phyloP scores from a whole-genome alignment of 2,329 filamentous ascomycete species.

The Epichloe glyceriae region DNA sequence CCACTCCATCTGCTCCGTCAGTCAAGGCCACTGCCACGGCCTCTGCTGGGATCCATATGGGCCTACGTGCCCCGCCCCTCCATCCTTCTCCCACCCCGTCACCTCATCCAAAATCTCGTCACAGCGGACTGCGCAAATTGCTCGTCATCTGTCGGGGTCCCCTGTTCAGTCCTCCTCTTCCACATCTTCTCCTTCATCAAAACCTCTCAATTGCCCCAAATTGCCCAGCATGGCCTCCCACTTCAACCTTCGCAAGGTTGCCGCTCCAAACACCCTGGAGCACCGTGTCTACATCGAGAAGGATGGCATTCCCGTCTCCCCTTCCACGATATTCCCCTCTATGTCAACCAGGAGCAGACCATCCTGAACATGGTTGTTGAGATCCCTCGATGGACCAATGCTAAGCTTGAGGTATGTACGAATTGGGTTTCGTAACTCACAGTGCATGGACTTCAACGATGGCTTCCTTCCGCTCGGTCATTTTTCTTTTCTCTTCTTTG shows the following conservation, averaged over 20 bases:
- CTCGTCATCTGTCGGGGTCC: conserved; percentile 35
- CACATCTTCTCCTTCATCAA: conserved; percentile 7
- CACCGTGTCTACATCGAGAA: conserved; percentile 97
- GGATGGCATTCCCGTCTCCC: conserved; percentile 85
- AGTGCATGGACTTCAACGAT: not conserved
- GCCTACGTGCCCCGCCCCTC: conserved; percentile 26
- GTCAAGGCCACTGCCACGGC: not conserved
- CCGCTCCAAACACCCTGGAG: conserved; percentile 82
- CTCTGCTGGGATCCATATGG: conserved; percentile 9
- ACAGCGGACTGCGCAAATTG: conserved; percentile 39
- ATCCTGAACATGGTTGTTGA: conserved; percentile 99
- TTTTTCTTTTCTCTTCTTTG: too few species aligned
- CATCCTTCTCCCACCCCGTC: conserved; percentile 16
- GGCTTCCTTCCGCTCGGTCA: not conserved
- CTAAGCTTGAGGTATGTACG: conserved; percentile 81
- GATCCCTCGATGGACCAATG: conserved; percentile 99
- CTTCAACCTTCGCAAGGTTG: conserved; percentile 79
- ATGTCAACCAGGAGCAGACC: conserved; percentile 90
- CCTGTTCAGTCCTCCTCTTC: conserved; percentile 7
- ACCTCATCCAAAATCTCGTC: conserved; percentile 31
- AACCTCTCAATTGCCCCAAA: conserved; percentile 12
- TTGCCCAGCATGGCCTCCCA: conserved; percentile 39
- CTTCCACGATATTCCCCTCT: conserved; percentile 99
- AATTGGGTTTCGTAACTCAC: not conserved
- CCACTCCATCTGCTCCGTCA: not conserved